These are phyloP conservation scores for Phaeosphaeriaceae sp. DNA, from an alignment of 2,329 filamentous ascomycete genomes.

Conservation along the genomic window DNA sequence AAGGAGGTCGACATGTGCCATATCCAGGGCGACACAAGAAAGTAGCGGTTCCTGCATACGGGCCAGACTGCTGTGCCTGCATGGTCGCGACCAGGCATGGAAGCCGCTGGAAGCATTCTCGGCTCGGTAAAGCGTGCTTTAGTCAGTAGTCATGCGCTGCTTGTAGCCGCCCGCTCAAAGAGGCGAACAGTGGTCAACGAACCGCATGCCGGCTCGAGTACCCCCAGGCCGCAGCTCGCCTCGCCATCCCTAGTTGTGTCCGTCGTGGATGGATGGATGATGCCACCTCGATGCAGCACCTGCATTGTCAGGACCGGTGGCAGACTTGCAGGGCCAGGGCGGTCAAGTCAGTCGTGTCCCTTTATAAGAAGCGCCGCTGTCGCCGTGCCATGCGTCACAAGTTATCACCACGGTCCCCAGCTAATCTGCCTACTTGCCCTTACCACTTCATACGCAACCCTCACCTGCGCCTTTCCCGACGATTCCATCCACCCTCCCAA, in stretches of 20 bases:
- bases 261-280: background rate
- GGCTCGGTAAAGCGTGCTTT: conserved; percentile 11
- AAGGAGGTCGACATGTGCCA: background rate
- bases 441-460: background rate
- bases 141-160: conserved; percentile 1
- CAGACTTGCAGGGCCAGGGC: conserved; percentile 3
- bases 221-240: background rate
- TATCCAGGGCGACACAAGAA: background rate
- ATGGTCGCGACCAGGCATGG: conserved; percentile 8
- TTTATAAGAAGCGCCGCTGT: conserved; percentile 23
- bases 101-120: conserved; percentile 13
- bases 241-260: background rate
- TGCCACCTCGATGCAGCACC: background rate
- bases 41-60: conserved; percentile 5
- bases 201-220: conserved; percentile 26
- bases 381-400: conserved; percentile 2
- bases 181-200: conserved; percentile 17
- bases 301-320: background rate
- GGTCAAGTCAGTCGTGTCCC: too few relatives aligned
- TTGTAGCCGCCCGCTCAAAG: conserved; percentile 11
- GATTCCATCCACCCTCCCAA: background rate
- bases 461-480: background rate
- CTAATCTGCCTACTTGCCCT: conserved; percentile 9
- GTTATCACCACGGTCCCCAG: background rate
- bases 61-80: background rate